Base-by-base conservation (phyloP, 139 green algal species). In the Volvox africanus region DNA sequence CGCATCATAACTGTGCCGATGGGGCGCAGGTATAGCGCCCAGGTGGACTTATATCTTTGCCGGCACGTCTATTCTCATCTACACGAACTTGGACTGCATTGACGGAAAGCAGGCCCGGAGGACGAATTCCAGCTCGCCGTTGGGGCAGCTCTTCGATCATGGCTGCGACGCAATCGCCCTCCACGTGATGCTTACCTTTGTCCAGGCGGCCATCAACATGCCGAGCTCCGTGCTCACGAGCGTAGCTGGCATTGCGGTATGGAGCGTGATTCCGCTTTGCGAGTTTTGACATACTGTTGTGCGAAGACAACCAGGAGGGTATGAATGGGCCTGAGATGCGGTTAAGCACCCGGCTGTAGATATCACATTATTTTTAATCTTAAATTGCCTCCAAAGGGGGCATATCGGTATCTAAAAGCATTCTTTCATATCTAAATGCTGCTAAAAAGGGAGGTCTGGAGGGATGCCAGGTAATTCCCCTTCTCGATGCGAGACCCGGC, bases 111-210 rank as follows among this genome's bases (percentile, higher is more conserved):
- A 99, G 85, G 98, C 98, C 3, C 94, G 98, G 17, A 94, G 97
- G 16, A 99, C 98, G 1, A 90, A 93, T 28, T 97, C 94, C 28
- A 98, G 96, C 68, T 98, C 95, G 0, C 98, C 98, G 0, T 93
- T 99, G 35, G 98, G 98, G 0, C 98, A 99, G 94, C 94, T 99
- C 13, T 99, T 99, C 93, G 98, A 99, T 92, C 98, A 99, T 87
- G 98, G 97, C 77, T 98, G 97, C 88, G 97, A 99, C 88, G 97
- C 97, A 0, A 90, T 99, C 79, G 93, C 94, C 22, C 94, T 99
- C 19, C 96, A 97, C 89, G 87, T 99, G 9, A 91, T 99, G 37
- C 69, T 98, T 32, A 77, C 86, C 37, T 69, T 90, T 17, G 26
- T 93, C 87, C 73, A 96, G 92, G 81, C 90, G 97, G 16, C 93